phyloP scores from a whole-genome alignment of 2,329 filamentous ascomycete species.

The Emericellopsis cladophorae region DNA sequence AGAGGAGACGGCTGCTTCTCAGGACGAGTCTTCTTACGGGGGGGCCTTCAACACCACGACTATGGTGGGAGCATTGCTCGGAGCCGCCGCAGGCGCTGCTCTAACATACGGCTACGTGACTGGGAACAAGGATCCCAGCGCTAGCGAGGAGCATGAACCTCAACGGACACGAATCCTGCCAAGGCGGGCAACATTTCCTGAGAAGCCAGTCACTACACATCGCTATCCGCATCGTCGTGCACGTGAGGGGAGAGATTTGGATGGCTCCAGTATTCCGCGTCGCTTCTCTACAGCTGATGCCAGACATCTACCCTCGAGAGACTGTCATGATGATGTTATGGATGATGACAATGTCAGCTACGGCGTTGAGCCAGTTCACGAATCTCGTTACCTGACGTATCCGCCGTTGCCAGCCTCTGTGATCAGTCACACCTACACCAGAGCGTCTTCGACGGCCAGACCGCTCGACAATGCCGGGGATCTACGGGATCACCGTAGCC shows the following conservation, averaged over 20 bases:
- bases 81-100: slow-evolving; percentile 56
- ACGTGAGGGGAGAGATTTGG: not conserved
- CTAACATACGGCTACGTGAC: slow-evolving; percentile 56
- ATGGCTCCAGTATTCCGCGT: not conserved
- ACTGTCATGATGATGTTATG: not conserved
- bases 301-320: not conserved
- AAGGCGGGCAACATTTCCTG: slow-evolving; percentile 1
- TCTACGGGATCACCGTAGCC: not conserved
- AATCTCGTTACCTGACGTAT: not conserved
- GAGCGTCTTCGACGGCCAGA: too few relatives aligned
- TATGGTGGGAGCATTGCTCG: slow-evolving; percentile 64
- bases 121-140: slow-evolving; percentile 23
- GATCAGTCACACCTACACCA: too few relatives aligned
- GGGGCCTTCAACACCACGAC: slow-evolving; percentile 43
- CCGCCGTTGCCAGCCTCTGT: not conserved
- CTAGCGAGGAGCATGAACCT: not conserved
- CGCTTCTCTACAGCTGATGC: not conserved
- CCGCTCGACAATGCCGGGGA: too few relatives aligned
- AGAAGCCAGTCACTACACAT: slow-evolving; percentile 1
- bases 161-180: not conserved
- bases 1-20: not conserved
- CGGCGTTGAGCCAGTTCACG: not conserved
- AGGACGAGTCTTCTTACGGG: slow-evolving; percentile 13
- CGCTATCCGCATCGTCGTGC: not conserved
- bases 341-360: slow-evolving; percentile 3